Evolutionary conservation across 1,284 basidiomycete genomes (phyloP), one percentile per base, ranked within the genome.

Genomic region (Pseudozyma tsukubaensis): DNA sequence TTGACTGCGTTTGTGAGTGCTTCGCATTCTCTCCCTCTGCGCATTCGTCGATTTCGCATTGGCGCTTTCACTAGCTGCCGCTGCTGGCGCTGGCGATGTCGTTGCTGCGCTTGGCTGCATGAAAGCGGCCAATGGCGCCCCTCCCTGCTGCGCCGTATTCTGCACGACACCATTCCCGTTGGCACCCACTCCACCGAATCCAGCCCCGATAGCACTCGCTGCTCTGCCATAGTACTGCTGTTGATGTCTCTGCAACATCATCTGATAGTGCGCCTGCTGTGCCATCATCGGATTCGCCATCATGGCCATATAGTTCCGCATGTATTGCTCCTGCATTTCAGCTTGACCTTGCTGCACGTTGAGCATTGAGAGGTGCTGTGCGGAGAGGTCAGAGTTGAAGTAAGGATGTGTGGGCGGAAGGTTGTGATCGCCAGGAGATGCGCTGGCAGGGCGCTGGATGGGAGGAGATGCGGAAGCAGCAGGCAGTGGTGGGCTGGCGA

Each of bases 271-370:
- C 52, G 66, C 66, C 52, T 70, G 72, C 45, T 75, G 67, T 36
- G 68, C 68, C 37, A 71, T 44, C 68, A 68, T 51, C 19, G 72
- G 72, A 11, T 75, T 70, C 12, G 67, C 51, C 64, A 71, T 67
- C 68, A 75, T 75, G 7, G 68, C 72, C 72, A 75, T 75, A 60
- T 75, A 75, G 50, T 67, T 66, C 13, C 67, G 72, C 68, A 75
- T 75, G 55, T 71, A 71, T 44, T 71, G 63, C 45, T 75, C 67
- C 32, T 75, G 72, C 54, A 71, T 53, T 42, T 75, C 72, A 3
- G 63, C 56, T 32, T 71, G 72, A 13, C 50, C 50, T 53, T 71
- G 68, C 39, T 71, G 68, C 13, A 50, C 50, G 53, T 66, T 59
- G 34, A 75, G 53, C 63, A 59, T 51, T 24, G 68, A 62, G 9